Percentiles rank a stretch among this genome's conserved stretches.
phyloP scores from a whole-genome alignment of 352 stramenopile genomes.

The Pythium angustatum region DNA sequence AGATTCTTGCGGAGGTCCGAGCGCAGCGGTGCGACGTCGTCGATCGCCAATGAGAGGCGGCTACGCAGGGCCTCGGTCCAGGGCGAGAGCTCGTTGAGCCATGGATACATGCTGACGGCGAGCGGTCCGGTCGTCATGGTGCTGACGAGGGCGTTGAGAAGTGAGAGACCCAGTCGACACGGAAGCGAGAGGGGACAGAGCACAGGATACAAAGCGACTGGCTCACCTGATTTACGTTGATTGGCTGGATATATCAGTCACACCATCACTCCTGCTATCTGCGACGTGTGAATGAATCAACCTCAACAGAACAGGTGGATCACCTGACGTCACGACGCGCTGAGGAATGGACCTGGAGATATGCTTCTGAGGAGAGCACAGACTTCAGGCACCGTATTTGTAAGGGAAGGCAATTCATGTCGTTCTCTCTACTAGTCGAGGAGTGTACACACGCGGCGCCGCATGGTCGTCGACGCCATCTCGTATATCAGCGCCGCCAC shows the following conservation, averaged over 20 bases:
- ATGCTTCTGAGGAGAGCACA: neutral
- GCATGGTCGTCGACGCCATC: neutral
- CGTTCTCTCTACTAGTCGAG: neutral
- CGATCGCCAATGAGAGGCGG: neutral
- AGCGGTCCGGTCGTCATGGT: neutral
- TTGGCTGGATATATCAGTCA: no score
- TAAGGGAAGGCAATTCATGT: no score
- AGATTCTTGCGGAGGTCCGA: no score
- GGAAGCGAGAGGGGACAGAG: no score
- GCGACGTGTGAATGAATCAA: no score
- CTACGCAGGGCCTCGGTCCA: neutral
- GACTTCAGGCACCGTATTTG: neutral
- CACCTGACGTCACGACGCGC: no score
- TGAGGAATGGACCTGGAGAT: no score
- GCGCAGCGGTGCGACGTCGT: neutral
- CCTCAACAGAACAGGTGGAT: no score
- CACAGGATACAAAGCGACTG: no score
- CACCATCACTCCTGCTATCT: no score
- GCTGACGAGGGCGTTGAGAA: neutral
- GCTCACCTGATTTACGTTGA: no score
- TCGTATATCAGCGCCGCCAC: neutral
- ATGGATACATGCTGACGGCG: neutral
- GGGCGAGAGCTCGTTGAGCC: neutral
- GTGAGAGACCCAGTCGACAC: no score
- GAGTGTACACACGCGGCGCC: neutral